Percentiles rank a stretch among this genome's conserved stretches.
Evolutionary conservation across 1,284 basidiomycete species (phyloP).

Genomic region (Irpex sp.): DNA sequence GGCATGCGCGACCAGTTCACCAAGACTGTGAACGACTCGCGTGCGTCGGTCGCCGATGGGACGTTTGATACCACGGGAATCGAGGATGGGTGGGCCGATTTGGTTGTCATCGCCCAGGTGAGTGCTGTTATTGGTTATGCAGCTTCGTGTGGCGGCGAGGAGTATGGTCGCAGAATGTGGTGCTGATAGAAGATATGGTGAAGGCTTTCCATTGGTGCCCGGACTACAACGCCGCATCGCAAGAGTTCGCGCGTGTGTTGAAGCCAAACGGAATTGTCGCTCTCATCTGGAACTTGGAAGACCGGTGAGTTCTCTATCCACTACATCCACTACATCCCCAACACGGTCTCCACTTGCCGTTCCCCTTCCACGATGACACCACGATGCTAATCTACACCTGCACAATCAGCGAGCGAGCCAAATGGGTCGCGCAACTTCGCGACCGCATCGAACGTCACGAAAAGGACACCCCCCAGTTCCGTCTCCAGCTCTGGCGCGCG

Average conservation of each 20-base stretch:
- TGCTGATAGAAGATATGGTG: background rate
- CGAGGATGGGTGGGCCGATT: conserved; percentile 65
- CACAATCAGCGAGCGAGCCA: conserved; percentile 45
- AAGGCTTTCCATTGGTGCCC: conserved; percentile 85
- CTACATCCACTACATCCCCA: background rate
- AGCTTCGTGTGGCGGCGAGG: background rate
- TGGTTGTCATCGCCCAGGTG: conserved; percentile 73
- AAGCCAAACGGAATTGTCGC: conserved; percentile 63
- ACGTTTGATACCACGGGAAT: conserved; percentile 61
- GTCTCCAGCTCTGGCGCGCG: conserved; percentile 64
- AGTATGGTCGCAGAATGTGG: background rate
- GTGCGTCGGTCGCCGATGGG: conserved; percentile 52
- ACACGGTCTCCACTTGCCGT: background rate
- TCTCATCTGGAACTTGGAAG: conserved; percentile 79
- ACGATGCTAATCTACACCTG: background rate
- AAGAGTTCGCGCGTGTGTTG: conserved; percentile 68
- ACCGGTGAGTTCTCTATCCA: conserved; percentile 41
- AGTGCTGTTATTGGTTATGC: background rate
- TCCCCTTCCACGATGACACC: background rate
- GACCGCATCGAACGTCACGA: conserved; percentile 66
- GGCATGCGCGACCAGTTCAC: conserved; percentile 68
- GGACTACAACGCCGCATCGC: conserved; percentile 58
- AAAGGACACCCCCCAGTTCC: conserved; percentile 67
- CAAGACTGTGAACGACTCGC: conserved; percentile 45
- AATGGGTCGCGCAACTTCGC: conserved; percentile 69